Evolutionary conservation across 805 yeast species (phyloP).

Genomic region (Cyberlindnera xylosilytica): DNA sequence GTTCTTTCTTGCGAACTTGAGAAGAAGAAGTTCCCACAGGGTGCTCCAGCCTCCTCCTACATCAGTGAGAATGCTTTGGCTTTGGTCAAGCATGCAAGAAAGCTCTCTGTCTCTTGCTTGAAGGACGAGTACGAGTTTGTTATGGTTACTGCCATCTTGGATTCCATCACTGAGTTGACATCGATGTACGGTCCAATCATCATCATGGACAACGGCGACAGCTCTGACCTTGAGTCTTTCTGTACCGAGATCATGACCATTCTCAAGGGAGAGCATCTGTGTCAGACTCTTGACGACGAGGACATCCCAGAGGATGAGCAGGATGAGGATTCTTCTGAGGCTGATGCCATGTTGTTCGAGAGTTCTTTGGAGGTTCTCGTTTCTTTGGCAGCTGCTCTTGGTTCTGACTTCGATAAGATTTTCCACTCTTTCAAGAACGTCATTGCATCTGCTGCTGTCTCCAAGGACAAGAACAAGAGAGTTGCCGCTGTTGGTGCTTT

Average conservation of each 20-base stretch:
- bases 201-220: slow-evolving; percentile 56
- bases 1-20: slow-evolving; percentile 51
- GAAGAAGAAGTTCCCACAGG: slow-evolving; percentile 56
- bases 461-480: slow-evolving; percentile 71
- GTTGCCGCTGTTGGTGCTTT: slow-evolving; percentile 83
- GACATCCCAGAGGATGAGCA: slow-evolving; percentile 53
- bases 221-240: slow-evolving; percentile 59
- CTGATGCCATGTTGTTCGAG: slow-evolving; percentile 72
- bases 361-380: slow-evolving; percentile 84
- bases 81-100: slow-evolving; percentile 65
- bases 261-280: slow-evolving; percentile 78
- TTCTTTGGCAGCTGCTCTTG: slow-evolving; percentile 71
- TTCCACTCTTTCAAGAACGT: slow-evolving; percentile 70
- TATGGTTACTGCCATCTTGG: slow-evolving; percentile 77
- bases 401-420: slow-evolving; percentile 69
- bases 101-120: slow-evolving; percentile 56
- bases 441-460: slow-evolving; percentile 52
- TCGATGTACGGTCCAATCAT: slow-evolving; percentile 69
- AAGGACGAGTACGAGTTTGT: slow-evolving; percentile 80
- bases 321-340: slow-evolving; percentile 49
- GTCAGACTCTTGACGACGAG: slow-evolving; percentile 74
- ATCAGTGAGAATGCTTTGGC: slow-evolving; percentile 55
- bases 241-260: slow-evolving; percentile 70
- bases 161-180: slow-evolving; percentile 65
- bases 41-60: slow-evolving; percentile 58